These are phyloP conservation scores for Globisporangium echinulatum DNA, from an alignment of 352 stramenopile genomes.

Conservation along the genomic window DNA sequence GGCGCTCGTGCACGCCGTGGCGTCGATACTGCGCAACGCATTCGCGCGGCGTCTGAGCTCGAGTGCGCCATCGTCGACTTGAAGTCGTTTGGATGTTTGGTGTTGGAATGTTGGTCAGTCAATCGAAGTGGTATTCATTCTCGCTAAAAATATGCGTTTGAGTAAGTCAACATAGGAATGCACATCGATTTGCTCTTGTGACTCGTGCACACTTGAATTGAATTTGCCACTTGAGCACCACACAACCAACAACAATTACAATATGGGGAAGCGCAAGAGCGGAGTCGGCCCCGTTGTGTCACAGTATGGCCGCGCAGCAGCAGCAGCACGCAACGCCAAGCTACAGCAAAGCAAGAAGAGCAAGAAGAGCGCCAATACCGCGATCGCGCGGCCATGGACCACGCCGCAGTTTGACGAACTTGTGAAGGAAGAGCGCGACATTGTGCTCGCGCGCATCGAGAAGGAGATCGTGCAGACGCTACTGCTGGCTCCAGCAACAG, in stretches of 20 bases:
- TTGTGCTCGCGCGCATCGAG: constrained; percentile 64
- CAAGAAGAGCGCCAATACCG: constrained; percentile 5
- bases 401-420: constrained; percentile 55
- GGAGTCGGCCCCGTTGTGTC: background rate
- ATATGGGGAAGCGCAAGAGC: background rate
- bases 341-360: constrained; percentile 3
- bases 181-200: background rate
- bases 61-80: background rate
- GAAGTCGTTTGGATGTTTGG: too few species aligned
- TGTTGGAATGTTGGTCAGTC: too few species aligned
- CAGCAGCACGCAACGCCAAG: constrained; percentile 2
- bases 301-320: background rate
- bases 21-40: background rate
- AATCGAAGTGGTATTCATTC: too few species aligned
- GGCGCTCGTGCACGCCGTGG: constrained; percentile 5
- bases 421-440: constrained; percentile 66
- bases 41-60: background rate
- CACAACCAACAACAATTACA: background rate
- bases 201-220: background rate
- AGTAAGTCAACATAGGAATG: too few species aligned
- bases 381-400: constrained; percentile 28
- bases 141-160: too few species aligned
- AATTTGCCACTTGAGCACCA: background rate
- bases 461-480: constrained; percentile 38
- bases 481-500: constrained; percentile 6